Evolutionary conservation across 257 asterid genomes (phyloP), one percentile per base, ranked within the genome.

Genomic region (Misopates orontium): DNA sequence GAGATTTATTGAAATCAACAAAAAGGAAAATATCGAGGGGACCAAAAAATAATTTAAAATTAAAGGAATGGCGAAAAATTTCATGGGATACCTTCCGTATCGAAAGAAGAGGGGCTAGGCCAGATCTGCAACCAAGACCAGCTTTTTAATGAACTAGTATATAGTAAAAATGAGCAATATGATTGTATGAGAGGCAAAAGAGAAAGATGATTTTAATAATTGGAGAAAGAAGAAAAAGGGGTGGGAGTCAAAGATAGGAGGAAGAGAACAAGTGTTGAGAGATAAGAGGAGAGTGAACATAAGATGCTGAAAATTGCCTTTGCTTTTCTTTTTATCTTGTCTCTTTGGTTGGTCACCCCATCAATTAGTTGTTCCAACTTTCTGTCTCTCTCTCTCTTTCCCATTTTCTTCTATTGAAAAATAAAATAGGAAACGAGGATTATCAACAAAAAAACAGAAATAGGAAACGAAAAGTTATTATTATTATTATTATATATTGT

Each of bases 101-200:
- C n/a, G n/a, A n/a, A n/a, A n/a, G n/a, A n/a, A n/a, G n/a, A n/a
- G n/a, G n/a, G n/a, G n/a, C n/a, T n/a, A n/a, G n/a, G n/a, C n/a
- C 51, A 41, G 66, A 60, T 60, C 66, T 60, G 66, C 17, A 9
- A 2, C 60, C 3, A 57, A 47, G 16, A 56, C 11, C 24, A 24
- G 0, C 49, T 20, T 31, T 59, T 64, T 60, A 41, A n/a, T n/a
- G 71, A 1, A 42, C 16, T 42, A 8, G 13, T 10, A 3, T 28
- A 28, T 28, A 28, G 36, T 28, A 54, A 18, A 17, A 22, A n/a
- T n/a, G 62, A 56, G 28, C 18, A 51, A 22, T 8, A 67, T 64
- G 64, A 64, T n/a, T n/a, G n/a, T n/a, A 71, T 70, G 71, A 73
- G 63, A 79, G 56, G 55, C 60, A 72, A 57, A 71, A 54, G 71